Conservation (phyloP, 1,284 basidiomycete species). For the Pseudozyma pruni region DNA sequence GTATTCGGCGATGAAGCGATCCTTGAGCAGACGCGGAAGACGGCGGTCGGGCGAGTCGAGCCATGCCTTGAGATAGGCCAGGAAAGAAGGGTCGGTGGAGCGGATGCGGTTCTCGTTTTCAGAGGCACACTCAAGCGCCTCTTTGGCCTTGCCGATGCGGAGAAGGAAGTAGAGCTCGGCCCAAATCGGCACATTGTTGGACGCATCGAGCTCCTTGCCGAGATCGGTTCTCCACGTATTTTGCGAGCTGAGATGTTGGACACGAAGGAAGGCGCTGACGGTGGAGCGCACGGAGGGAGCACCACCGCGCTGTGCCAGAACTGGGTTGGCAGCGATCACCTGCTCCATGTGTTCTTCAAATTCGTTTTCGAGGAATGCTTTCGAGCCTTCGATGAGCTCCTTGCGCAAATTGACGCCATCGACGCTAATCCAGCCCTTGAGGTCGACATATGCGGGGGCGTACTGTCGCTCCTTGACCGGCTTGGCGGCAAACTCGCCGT, state of each 20-base stretch:
- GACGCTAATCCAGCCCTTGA: constrained; percentile 25
- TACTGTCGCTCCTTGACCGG: constrained; percentile 70
- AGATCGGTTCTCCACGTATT: constrained; percentile 59
- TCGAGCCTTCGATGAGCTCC: constrained; percentile 78
- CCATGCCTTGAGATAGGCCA: constrained; percentile 85
- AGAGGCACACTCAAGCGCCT: constrained; percentile 78
- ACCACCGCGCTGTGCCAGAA: constrained; percentile 88
- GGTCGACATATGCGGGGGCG: constrained; percentile 69
- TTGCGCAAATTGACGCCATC: constrained; percentile 61
- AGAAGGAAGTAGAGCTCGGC: constrained; percentile 90
- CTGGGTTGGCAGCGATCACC: constrained; percentile 82
- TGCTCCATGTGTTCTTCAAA: constrained; percentile 82
- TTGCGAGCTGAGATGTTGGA: constrained; percentile 57
- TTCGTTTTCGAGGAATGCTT: constrained; percentile 81
- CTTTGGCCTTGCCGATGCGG: constrained; percentile 82
- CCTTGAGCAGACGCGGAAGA: constrained; percentile 70
- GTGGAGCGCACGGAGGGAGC: constrained; percentile 90
- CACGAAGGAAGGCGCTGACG: constrained; percentile 70
- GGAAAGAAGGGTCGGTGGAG: constrained; percentile 83
- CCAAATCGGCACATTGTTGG: constrained; percentile 77
- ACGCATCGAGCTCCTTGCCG: constrained; percentile 52
- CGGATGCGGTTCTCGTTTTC: constrained; percentile 80
- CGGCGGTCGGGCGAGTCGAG: constrained; percentile 71
- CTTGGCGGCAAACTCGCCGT: constrained; percentile 64
- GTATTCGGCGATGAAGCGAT: constrained; percentile 86